phyloP scores from a whole-genome alignment of 306 rosid species.

The Casuarina glauca region DNA sequence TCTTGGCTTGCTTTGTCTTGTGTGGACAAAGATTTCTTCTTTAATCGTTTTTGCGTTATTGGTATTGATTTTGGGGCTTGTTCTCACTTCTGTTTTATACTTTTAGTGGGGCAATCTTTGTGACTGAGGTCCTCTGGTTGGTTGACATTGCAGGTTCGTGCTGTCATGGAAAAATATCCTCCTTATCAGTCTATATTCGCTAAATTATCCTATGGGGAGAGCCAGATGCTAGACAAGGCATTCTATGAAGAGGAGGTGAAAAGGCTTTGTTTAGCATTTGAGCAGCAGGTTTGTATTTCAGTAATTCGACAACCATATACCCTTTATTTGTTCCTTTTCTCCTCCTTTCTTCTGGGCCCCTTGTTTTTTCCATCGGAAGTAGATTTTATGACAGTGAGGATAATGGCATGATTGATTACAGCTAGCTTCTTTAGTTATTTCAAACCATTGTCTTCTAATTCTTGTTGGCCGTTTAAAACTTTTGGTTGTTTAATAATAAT shows the following conservation, averaged over 20 bases:
- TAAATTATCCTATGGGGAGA: constrained; percentile 89
- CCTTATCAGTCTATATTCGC: constrained; percentile 92
- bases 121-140: constrained; percentile 20
- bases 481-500: not conserved
- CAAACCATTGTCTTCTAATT: not conserved
- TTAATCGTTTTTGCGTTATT: not conserved
- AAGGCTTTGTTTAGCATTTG: constrained; percentile 91
- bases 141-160: constrained; percentile 66
- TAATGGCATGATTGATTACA: not conserved
- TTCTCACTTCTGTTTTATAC: constrained; percentile 14
- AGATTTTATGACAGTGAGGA: not conserved
- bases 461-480: not conserved
- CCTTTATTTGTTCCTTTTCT: not conserved
- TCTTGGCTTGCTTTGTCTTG: constrained; percentile 6
- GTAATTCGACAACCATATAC: not conserved
- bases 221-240: constrained; percentile 97
- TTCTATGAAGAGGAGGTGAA: constrained; percentile 99
- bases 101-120: constrained; percentile 3
- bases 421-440: not conserved
- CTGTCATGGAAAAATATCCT: constrained; percentile 89
- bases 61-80: not conserved
- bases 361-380: no score
- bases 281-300: constrained; percentile 73
- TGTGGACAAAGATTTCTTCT: not conserved
- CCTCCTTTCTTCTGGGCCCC: no score